Evolutionary conservation across 768 basidiomycete species (phyloP).

Genomic region (Pluteus cervinus): DNA sequence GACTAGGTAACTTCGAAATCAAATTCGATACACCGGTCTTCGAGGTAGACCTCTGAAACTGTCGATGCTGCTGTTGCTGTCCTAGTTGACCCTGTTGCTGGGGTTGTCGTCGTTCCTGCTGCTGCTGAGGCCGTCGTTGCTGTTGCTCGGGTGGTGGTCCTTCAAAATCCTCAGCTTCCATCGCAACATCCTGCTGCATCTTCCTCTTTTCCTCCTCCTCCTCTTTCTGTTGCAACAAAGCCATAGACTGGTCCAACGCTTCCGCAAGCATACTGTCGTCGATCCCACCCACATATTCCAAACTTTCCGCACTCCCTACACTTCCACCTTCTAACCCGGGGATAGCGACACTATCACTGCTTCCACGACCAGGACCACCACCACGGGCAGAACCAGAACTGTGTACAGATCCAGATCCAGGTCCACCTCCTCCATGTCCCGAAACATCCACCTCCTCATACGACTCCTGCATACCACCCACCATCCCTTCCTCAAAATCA

Average conservation of each 20-base stretch:
- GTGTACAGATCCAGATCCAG: not conserved
- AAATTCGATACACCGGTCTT: constrained; percentile 7
- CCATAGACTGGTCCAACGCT: too few relatives aligned
- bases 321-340: too few relatives aligned
- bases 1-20: constrained; percentile 3
- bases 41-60: constrained; percentile 3
- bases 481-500: constrained; percentile 35
- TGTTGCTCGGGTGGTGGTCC: constrained; percentile 2
- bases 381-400: not conserved
- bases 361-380: constrained; percentile 5
- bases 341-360: too few relatives aligned
- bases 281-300: too few relatives aligned
- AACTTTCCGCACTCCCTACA: too few relatives aligned
- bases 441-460: too few relatives aligned
- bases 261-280: too few relatives aligned
- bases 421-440: constrained; percentile 6
- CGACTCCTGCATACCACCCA: too few relatives aligned
- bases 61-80: not conserved
- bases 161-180: not conserved
- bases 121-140: not conserved
- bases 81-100: constrained; percentile 1
- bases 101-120: not conserved
- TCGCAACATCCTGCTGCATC: too few relatives aligned
- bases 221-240: constrained; percentile 7
- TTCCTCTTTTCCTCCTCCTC: constrained; percentile 1